Base-by-base conservation (phyloP, 495 filamentous ascomycete genomes). In the Chaetomium cochliodes region DNA sequence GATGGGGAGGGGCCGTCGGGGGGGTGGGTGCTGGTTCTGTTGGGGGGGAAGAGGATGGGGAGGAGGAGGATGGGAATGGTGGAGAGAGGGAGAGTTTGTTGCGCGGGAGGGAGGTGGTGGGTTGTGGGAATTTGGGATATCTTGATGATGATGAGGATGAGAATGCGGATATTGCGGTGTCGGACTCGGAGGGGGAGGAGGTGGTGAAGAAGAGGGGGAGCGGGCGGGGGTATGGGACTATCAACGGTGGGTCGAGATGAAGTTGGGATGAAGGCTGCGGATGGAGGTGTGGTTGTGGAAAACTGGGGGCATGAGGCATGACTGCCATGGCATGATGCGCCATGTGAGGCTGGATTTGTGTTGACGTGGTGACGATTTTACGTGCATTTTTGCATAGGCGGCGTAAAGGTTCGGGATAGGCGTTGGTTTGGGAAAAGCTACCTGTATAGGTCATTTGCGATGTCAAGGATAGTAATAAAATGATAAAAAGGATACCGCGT, bases 1-100 rank as follows among this genome's bases (percentile, higher is more conserved):
- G 93, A 97, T 71, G 86, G 85, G 41, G 87, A 93, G 25, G 91
- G 90, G 0, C 91, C 90, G 60, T 78, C 77, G n/a, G 77, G 71
- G 26, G 70, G 70, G 8, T 42, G 15, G 65, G 70, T 13, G 69
- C 59, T 69, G 37, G 74, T 2, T 30, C 28, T 30, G 28, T 3
- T 76, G 77, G 75, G 7, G 79, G 79, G 8, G 74, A 76, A 1
- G 79, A 79, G 0, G 75, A 70, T 8, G 70, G 55, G 28, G 68
- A 61, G 3, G 58, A 59, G 25, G 58, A 37, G 18, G 56, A 62
- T 9, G 33, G 33, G 33, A 11, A 8, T 9, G 33, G 8, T 1
- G 11, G 22, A 63, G 65, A 12, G 56, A 55, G 50, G 20, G 57
- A 65, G n/a, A 58, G 39, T 16, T 50, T 54, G 22, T 26, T 64